phyloP scores from a whole-genome alignment of 2,329 filamentous ascomycete genomes.

The Pyricularia sp. region DNA sequence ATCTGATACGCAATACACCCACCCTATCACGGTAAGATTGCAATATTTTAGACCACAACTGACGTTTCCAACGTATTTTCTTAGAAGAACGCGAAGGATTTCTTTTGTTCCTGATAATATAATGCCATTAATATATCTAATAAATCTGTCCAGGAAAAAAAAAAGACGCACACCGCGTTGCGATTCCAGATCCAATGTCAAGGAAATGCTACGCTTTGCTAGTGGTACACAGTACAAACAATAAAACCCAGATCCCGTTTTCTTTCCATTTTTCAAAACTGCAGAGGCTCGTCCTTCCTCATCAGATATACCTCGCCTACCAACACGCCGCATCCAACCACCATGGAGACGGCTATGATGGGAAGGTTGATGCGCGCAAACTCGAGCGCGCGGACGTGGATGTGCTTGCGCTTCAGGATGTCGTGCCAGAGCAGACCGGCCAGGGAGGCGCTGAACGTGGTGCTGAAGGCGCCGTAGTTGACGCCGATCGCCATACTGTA shows the following conservation, averaged over 20 bases:
- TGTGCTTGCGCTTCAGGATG: slow-evolving; percentile 59
- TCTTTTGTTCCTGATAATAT: too few species aligned
- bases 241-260: background rate
- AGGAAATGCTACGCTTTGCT: background rate
- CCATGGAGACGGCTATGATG: slow-evolving; percentile 62
- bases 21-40: too few species aligned
- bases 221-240: background rate
- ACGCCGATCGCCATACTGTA: slow-evolving; percentile 68
- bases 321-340: slow-evolving; percentile 50
- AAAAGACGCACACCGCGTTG: too few species aligned
- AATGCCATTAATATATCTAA: background rate
- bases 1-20: too few species aligned
- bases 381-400: slow-evolving; percentile 51
- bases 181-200: background rate
- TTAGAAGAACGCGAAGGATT: too few species aligned
- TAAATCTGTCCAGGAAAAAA: too few species aligned
- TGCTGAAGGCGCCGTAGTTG: slow-evolving; percentile 67
- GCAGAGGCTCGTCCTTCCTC: slow-evolving; percentile 18
- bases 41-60: too few species aligned
- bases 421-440: slow-evolving; percentile 66
- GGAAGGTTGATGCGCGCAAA: slow-evolving; percentile 62
- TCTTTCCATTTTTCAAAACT: background rate
- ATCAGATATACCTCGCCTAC: slow-evolving; percentile 56
- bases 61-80: too few species aligned
- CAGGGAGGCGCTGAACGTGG: slow-evolving; percentile 61